Evolutionary conservation across 2,329 filamentous ascomycete species (phyloP).

Genomic region (Cladosporium colombiae): DNA sequence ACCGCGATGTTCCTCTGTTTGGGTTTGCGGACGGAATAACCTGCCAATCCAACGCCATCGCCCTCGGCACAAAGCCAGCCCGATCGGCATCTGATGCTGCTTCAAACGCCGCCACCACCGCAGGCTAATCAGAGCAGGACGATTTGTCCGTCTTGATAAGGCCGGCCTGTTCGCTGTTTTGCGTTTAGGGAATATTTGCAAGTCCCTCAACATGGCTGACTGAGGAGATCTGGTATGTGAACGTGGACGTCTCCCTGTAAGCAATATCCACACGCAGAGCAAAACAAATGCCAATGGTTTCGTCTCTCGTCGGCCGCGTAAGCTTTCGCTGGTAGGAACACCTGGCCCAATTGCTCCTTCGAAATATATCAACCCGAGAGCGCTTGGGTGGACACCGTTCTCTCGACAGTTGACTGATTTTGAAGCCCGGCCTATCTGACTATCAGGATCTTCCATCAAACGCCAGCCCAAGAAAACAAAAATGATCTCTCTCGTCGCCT

Average conservation of each 20-base stretch:
- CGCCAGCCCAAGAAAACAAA: not conserved
- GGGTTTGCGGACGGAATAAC: conserved; percentile 2
- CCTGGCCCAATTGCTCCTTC: not conserved
- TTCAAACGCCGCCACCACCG: not conserved
- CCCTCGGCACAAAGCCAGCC: conserved; percentile 4
- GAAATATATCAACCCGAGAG: no score
- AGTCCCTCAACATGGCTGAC: not conserved
- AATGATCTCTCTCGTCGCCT: conserved; percentile 42
- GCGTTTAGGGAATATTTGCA: not conserved
- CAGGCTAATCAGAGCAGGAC: not conserved
- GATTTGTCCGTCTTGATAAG: not conserved
- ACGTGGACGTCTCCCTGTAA: not conserved
- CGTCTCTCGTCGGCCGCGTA: not conserved
- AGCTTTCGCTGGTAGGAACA: conserved; percentile 9
- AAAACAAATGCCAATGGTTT: not conserved
- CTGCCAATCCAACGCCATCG: not conserved
- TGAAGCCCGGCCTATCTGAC: not conserved
- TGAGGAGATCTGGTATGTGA: not conserved
- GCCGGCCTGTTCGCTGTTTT: not conserved
- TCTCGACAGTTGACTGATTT: not conserved
- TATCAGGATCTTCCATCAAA: not conserved
- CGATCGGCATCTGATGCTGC: not conserved
- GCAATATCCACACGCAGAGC: not conserved
- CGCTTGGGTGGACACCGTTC: no score
- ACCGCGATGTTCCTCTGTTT: not conserved